phyloP scores from a whole-genome alignment of 257 asterid species.

The Linaria vulgaris region DNA sequence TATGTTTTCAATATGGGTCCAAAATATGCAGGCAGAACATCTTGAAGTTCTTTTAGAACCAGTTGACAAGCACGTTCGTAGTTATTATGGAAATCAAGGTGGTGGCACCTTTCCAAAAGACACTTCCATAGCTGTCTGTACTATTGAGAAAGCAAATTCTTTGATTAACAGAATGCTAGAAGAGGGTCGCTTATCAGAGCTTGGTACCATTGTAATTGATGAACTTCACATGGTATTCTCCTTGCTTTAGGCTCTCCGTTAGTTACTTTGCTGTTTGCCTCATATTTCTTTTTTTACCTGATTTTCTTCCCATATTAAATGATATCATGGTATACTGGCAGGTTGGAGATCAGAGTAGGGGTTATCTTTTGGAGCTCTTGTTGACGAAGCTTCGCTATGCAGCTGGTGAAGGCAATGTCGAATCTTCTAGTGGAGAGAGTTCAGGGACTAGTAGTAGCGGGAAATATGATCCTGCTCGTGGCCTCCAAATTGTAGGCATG shows the following conservation, averaged over 20 bases:
- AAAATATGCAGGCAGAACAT: constrained; percentile 75
- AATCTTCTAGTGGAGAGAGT: constrained; percentile 87
- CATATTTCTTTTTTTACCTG: constrained; percentile 2
- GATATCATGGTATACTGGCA: constrained; percentile 38
- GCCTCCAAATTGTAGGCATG: constrained; percentile 98
- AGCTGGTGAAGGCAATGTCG: constrained; percentile 90
- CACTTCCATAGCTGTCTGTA: constrained; percentile 91
- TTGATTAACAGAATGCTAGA: constrained; percentile 82
- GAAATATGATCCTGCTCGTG: constrained; percentile 71
- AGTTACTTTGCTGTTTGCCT: constrained; percentile 21
- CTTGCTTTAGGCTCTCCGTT: constrained; percentile 26
- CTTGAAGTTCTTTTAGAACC: constrained; percentile 89
- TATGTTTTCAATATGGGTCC: constrained; percentile 16
- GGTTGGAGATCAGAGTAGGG: constrained; percentile 99
- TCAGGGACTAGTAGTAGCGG: constrained; percentile 82
- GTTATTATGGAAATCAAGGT: constrained; percentile 97
- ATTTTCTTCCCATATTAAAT: constrained; percentile 26
- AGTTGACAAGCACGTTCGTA: constrained; percentile 81
- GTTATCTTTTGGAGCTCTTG: constrained; percentile 92
- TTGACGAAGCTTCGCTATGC: constrained; percentile 95
- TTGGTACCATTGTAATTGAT: constrained; percentile 96
- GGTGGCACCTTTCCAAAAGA: constrained; percentile 94
- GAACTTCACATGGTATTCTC: constrained; percentile 94
- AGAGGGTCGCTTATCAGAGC: constrained; percentile 93
- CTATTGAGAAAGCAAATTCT: constrained; percentile 97